Evolutionary conservation across 441 rosid genomes (phyloP).

Genomic region (Jatropha multifida): DNA sequence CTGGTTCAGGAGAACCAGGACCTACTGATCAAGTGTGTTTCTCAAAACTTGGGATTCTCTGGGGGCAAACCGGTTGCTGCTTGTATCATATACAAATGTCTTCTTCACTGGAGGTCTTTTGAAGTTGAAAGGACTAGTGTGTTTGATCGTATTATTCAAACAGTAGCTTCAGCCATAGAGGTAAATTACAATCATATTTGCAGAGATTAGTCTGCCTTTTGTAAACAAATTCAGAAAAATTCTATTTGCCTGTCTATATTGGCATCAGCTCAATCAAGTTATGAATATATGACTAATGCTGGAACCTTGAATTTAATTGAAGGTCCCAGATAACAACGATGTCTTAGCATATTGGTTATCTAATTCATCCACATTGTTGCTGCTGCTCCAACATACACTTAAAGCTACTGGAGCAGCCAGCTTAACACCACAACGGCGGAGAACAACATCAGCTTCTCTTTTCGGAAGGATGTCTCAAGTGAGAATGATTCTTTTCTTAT

Average conservation of each 20-base stretch:
- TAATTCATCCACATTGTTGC: constrained; percentile 85
- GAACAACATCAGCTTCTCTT: constrained; percentile 90
- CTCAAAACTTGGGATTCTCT: constrained; percentile 92
- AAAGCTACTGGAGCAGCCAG: constrained; percentile 99
- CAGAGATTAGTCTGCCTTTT: neutral
- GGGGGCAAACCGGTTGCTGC: constrained; percentile 97
- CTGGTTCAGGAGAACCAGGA: constrained; percentile 94
- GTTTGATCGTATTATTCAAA: constrained; percentile 97
- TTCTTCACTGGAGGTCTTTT: constrained; percentile 99
- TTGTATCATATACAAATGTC: constrained; percentile 93
- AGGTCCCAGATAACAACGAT: constrained; percentile 91
- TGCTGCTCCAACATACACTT: constrained; percentile 96
- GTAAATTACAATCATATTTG: constrained; percentile 36
- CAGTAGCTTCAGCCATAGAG: constrained; percentile 90
- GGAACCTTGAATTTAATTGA: constrained; percentile 30
- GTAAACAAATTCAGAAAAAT: neutral
- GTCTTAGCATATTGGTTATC: constrained; percentile 94
- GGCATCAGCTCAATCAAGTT: constrained; percentile 18
- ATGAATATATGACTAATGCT: constrained; percentile 27
- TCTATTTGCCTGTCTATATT: constrained; percentile 11
- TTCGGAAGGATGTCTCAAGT: constrained; percentile 99
- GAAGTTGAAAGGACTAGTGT: constrained; percentile 98
- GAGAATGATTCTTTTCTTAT: constrained; percentile 29
- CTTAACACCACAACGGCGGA: constrained; percentile 94
- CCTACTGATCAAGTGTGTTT: constrained; percentile 82